A percentile compares a stretch with the other conserved stretches of the same genome.
Evolutionary conservation across 2,329 filamentous ascomycete species (phyloP).

Genomic region (Penicillium sp.): DNA sequence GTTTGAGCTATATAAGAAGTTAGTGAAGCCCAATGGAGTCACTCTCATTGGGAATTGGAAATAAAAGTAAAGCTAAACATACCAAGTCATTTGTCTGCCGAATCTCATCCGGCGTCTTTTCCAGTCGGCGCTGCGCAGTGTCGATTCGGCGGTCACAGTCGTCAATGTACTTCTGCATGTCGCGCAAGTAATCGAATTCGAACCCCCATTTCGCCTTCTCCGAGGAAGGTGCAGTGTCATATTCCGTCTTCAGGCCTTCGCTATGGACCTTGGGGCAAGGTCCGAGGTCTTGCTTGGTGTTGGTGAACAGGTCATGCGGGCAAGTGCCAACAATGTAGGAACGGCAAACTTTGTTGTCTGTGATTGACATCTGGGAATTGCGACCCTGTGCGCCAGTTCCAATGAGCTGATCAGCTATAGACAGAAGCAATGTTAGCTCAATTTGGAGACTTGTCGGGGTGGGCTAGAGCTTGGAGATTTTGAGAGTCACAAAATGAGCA

Average conservation of each 20-base stretch:
- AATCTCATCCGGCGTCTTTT: slow-evolving; percentile 98
- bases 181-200: slow-evolving; percentile 93
- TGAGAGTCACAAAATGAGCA: neutral
- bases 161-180: slow-evolving; percentile 95
- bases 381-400: slow-evolving; percentile 71
- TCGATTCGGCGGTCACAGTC: slow-evolving; percentile 96
- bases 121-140: slow-evolving; percentile 79
- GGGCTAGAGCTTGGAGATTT: slow-evolving; percentile 12
- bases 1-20: slow-evolving; percentile 60
- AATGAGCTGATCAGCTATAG: slow-evolving; percentile 66
- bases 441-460: slow-evolving; percentile 7
- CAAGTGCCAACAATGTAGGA: slow-evolving; percentile 93
- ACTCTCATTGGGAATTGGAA: neutral
- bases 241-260: slow-evolving; percentile 85
- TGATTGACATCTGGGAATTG: slow-evolving; percentile 80
- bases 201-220: slow-evolving; percentile 81
- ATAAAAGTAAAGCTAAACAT: slow-evolving; percentile 19
- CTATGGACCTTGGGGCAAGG: slow-evolving; percentile 85
- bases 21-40: neutral
- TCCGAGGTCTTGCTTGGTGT: slow-evolving; percentile 97
- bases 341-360: slow-evolving; percentile 89
- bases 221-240: slow-evolving; percentile 68
- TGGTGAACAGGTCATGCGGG: slow-evolving; percentile 98
- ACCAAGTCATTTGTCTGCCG: slow-evolving; percentile 85
- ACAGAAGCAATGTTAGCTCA: slow-evolving; percentile 30